phyloP scores from a whole-genome alignment of 495 filamentous ascomycete species.

The Tuber borchii region DNA sequence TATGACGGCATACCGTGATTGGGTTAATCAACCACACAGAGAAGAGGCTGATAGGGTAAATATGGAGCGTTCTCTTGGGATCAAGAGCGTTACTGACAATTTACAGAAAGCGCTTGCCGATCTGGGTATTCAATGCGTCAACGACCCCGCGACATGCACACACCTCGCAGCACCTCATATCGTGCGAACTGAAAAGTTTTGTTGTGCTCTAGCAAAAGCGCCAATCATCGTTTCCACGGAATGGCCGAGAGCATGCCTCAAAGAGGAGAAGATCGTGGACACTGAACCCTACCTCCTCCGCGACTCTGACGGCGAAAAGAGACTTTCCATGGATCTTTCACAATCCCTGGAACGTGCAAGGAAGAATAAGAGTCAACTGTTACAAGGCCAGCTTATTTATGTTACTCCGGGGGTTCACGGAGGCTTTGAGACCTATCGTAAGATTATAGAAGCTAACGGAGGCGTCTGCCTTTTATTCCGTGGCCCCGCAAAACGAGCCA shows the following conservation, averaged over 20 bases:
- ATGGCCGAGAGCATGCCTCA: slow-evolving; percentile 72
- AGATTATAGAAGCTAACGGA: slow-evolving; percentile 81
- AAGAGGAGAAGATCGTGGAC: slow-evolving; percentile 52
- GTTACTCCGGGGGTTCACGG: slow-evolving; percentile 70
- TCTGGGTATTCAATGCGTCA: slow-evolving; percentile 72
- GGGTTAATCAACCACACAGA: slow-evolving; percentile 51
- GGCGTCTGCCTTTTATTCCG: slow-evolving; percentile 72
- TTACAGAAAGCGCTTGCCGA: slow-evolving; percentile 70
- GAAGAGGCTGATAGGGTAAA: slow-evolving; percentile 76
- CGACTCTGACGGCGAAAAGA: slow-evolving; percentile 64
- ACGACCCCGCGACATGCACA: slow-evolving; percentile 66
- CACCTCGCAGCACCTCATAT: slow-evolving; percentile 82
- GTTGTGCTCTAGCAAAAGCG: slow-evolving; percentile 71
- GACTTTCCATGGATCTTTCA: slow-evolving; percentile 59
- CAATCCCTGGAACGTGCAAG: slow-evolving; percentile 62
- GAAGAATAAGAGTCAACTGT: slow-evolving; percentile 64
- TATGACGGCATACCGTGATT: slow-evolving; percentile 37
- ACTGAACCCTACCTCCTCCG: slow-evolving; percentile 58
- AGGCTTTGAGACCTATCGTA: slow-evolving; percentile 72
- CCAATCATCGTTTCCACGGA: slow-evolving; percentile 65
- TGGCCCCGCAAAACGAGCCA: slow-evolving; percentile 24
- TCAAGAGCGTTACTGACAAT: slow-evolving; percentile 32
- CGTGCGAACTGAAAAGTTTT: slow-evolving; percentile 86
- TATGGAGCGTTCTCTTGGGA: slow-evolving; percentile 13
- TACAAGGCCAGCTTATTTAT: slow-evolving; percentile 67